Evolutionary conservation across 108 stramenopile species (phyloP), one percentile per base, ranked within the genome.

Genomic region (Nannochloropsis salina): DNA sequence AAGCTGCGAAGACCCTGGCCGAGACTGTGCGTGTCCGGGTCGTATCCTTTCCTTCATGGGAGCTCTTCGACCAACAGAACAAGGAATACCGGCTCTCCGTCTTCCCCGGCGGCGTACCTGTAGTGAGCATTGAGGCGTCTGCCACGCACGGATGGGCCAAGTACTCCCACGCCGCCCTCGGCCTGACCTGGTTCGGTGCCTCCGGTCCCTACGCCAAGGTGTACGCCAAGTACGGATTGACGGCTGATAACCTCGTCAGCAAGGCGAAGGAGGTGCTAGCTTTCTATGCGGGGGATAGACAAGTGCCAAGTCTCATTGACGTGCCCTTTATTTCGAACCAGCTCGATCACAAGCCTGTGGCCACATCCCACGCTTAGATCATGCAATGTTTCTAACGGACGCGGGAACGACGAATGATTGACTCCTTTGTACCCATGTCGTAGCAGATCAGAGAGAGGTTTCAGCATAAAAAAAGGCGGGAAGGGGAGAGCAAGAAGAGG

Each of bases 41-140:
- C 81, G 98, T 98, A 42, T 94, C 94, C 83, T 95, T 97, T 95
- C 97, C 95, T 41, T 96, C 95, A 90, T 94, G 94, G 91, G 96
- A 98, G 89, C 42, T 97, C 43, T 99, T 97, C 92, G 94, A 96
- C 86, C 91, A 93, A 86, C 98, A 99, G 94, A 90, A 91, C 83
- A 43, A 80, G 80, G 88, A 80, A 20, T 99, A 99, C 97, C 96
- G 97, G 93, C 90, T 90, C 85, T 31, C 83, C n/a, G 94, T 97
- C 42, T 91, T 99, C 80, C 94, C 95, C n/a, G 95, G 94, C 84
- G 95, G 96, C 83, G 84, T 96, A 43, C 97, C 98, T 9, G 96
- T 96, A 2, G 88, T 99, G 80, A 92, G 94, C 44, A 96, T 99
- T 15, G 98, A 99, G 89, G 98, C 98, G 1, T 90, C 94, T 10